Base-by-base conservation (phyloP, 768 basidiomycete genomes). In the Hortiboletus flavorubellus region DNA sequence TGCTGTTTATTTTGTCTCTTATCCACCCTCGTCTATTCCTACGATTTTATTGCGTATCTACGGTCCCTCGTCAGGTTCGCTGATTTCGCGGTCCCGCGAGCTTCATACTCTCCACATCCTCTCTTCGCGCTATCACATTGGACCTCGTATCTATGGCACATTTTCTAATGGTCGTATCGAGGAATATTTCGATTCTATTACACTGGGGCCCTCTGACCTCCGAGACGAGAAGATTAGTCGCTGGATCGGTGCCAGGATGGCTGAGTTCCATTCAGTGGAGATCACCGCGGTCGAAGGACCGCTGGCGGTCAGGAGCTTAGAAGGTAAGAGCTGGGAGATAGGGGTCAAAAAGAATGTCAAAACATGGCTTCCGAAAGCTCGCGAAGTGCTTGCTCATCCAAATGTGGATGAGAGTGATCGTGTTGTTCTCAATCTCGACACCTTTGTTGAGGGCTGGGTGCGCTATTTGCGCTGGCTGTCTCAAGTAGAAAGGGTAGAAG, bases 141-240 rank as follows among this genome's bases (percentile, higher is more conserved):
- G 94, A 12, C 94, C 97, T 29, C 82, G 85, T 59, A 84, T 99
- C 26, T 93, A 91, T 67, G 97, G 97, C 43, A 98, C 95, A 2
- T 98, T 98, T 72, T 81, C 84, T 60, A 99, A 98, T 69, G 97
- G 97, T 35, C 86, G 97, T 23, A 76, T 98, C 43, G 97, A 98
- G 73, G 89, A 99, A 71, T 97, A 91, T 72, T 98, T 98, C 69
- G 84, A 94, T 57, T 93, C 93, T 15, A 79, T 84, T 34, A 87
- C 93, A 3, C 76, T 98, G 44, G 86, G 84, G 1, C 78, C 90
- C 12, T 70, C 79, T 40, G 92, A 97, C 66, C 77, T 99, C 58
- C 82, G 92, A 46, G 83, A 93, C 61, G 82, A 84, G 15, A 71
- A 75, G 56, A 83, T 87, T 52, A 93, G 91, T 67, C 77, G 85